Evolutionary conservation across 106 monocot species (phyloP).

Genomic region (Acanthochlamys bracteata): DNA sequence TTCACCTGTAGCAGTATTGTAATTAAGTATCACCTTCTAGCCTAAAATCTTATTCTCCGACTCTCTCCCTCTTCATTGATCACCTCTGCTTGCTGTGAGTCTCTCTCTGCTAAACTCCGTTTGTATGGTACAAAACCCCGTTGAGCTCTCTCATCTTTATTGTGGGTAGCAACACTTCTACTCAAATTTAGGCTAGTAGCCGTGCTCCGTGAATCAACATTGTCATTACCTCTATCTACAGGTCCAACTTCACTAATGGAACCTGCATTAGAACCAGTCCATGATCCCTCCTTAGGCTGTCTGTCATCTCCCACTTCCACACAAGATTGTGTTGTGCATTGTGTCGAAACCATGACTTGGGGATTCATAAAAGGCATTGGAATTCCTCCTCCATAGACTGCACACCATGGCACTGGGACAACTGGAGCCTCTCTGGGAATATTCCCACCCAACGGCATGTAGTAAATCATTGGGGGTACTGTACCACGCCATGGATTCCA

Average conservation of each 20-base stretch:
- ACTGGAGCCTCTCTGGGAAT: background rate
- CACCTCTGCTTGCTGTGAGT: constrained; percentile 10
- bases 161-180: background rate
- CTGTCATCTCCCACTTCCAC: background rate
- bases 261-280: constrained; percentile 26
- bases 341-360: background rate
- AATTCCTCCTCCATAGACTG: constrained; percentile 15
- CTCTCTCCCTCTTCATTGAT: constrained; percentile 5
- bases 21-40: no score
- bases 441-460: constrained; percentile 16
- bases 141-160: background rate
- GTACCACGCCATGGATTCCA: constrained; percentile 20
- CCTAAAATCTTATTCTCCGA: constrained; percentile 13
- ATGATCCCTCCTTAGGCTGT: constrained; percentile 22
- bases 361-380: constrained; percentile 18
- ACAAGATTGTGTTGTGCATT: constrained; percentile 11
- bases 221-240: constrained; percentile 5
- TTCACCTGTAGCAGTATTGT: background rate
- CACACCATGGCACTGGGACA: constrained; percentile 27
- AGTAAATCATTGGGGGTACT: constrained; percentile 28
- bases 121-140: constrained; percentile 53
- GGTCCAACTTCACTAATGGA: constrained; percentile 4
- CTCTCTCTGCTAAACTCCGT: constrained; percentile 25
- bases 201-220: background rate
- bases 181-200: background rate